These are phyloP conservation scores for Lindgomyces ingoldianus DNA, from an alignment of 495 filamentous ascomycete species.

Conservation along the genomic window DNA sequence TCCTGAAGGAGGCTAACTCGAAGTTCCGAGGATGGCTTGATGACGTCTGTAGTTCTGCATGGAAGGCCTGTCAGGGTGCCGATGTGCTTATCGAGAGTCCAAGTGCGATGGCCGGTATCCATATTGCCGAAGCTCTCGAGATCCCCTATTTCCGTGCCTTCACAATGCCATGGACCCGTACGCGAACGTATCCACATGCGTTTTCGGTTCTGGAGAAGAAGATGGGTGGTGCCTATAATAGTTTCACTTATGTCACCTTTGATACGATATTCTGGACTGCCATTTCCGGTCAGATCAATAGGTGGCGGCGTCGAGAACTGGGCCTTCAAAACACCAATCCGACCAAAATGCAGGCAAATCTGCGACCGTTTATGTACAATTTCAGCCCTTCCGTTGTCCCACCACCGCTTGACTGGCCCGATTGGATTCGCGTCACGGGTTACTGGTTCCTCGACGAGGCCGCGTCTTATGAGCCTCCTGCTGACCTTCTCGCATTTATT, in stretches of 20 bases:
- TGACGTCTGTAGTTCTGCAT: conserved; percentile 79
- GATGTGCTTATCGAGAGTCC: conserved; percentile 94
- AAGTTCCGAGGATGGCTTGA: conserved; percentile 97
- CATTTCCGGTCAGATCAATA: conserved; percentile 87
- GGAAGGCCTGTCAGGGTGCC: conserved; percentile 79
- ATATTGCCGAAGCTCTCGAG: conserved; percentile 92
- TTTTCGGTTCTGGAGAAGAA: conserved; percentile 93
- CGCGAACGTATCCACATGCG: conserved; percentile 92
- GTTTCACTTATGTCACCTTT: conserved; percentile 94
- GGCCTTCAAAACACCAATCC: conserved; percentile 76
- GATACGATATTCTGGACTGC: conserved; percentile 97
- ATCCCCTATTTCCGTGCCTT: conserved; percentile 98
- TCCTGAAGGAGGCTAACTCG: conserved; percentile 79
- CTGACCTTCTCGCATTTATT: conserved; percentile 79
- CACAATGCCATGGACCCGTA: conserved; percentile 98
- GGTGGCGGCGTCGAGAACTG: conserved; percentile 81
- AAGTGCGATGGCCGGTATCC: conserved; percentile 96
- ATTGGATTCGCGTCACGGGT: conserved; percentile 95
- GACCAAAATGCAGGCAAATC: conserved; percentile 92
- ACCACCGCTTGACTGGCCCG: conserved; percentile 91
- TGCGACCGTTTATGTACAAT: conserved; percentile 96
- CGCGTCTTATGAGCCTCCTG: conserved; percentile 69
- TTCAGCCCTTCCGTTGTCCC: conserved; percentile 90
- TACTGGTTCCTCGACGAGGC: conserved; percentile 97
- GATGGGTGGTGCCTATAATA: conserved; percentile 93